Base-by-base conservation (phyloP, 768 basidiomycete genomes). In the Myochromella boudieri region DNA sequence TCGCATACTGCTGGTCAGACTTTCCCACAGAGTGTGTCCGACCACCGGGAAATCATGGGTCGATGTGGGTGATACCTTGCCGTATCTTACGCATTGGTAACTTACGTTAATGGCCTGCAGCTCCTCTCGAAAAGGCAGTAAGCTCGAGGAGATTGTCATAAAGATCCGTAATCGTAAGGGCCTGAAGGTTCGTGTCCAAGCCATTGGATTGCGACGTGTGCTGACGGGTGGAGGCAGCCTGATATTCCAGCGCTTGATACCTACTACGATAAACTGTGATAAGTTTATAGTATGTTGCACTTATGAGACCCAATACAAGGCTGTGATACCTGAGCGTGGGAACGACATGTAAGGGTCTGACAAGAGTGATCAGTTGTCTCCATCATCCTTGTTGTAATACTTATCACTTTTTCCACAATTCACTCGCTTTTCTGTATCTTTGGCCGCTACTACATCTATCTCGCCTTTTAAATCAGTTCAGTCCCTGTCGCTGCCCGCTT, bases 1-100 rank as follows among this genome's bases (percentile, higher is more conserved):
- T 82, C 84, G 63, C 85, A 87, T 38, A 98, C 97, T 37, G 83
- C 81, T 63, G 97, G 97, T 37, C 97, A 99, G 76, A 97, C 97
- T 55, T 98, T 97, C 92, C 95, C 97, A 39, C 97, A 98, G 70
- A 66, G 75, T 62, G 95, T 95, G 63, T 89, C 95, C 63, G 94
- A 95, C 63, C 92, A 95, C 68, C 93, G 91, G 90, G 87, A 92
- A 60, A 51, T 85, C 53, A 90, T 93, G 87, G 71, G 68, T 57
- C 91, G 91, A 66, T 78, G 87, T 87, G 61, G 68, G 87, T 73
- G 38, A 28, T 11, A 3, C 10, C 42, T 25, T 0, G n/a, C 3
- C 37, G 4, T 32, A 26, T 4, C 1, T 8, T 29, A 1, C 29
- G 11, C 1, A 42, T 26, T 20, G 14, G n/a, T 45, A n/a, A 53